Conservation (phyloP, 2,329 filamentous ascomycete genomes). For the Reticulascus tulasneorum region DNA sequence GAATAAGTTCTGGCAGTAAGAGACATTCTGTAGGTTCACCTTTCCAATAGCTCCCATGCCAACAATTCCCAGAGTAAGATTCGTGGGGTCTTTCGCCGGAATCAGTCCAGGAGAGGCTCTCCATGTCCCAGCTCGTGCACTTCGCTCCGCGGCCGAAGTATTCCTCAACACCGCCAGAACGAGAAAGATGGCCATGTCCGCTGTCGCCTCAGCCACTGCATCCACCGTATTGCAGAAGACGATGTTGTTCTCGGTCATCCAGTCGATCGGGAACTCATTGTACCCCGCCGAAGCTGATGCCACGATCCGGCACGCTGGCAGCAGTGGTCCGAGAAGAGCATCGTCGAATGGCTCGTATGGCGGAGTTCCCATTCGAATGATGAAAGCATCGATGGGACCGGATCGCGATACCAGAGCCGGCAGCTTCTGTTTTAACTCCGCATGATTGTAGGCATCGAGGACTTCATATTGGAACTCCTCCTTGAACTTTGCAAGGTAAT, state of each 20-base stretch:
- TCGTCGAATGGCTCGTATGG: slow-evolving; percentile 46
- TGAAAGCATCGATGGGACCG: slow-evolving; percentile 42
- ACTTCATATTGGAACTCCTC: slow-evolving; percentile 34
- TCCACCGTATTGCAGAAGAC: slow-evolving; percentile 53
- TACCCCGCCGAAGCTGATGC: slow-evolving; percentile 43
- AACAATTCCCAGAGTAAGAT: slow-evolving; percentile 41
- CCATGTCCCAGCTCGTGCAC: slow-evolving; percentile 32
- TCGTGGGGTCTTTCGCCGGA: slow-evolving; percentile 19
- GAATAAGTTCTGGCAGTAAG: not conserved
- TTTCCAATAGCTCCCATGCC: slow-evolving; percentile 46
- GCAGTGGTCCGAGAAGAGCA: slow-evolving; percentile 34
- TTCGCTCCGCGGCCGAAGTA: slow-evolving; percentile 33
- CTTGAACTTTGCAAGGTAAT: slow-evolving; percentile 35
- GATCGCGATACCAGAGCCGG: slow-evolving; percentile 28
- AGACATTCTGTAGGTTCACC: slow-evolving; percentile 12
- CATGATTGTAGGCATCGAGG: slow-evolving; percentile 30
- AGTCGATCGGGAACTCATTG: slow-evolving; percentile 42
- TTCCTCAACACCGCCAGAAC: slow-evolving; percentile 37
- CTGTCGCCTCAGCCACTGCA: slow-evolving; percentile 49
- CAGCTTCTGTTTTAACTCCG: slow-evolving; percentile 29
- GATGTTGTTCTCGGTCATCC: slow-evolving; percentile 36
- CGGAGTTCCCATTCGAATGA: slow-evolving; percentile 45
- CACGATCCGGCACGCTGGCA: slow-evolving; percentile 40
- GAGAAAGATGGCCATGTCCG: slow-evolving; percentile 41
- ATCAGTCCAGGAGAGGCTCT: slow-evolving; percentile 18